Conservation (phyloP, 257 asterid species). For the Lantana camara region DNA sequence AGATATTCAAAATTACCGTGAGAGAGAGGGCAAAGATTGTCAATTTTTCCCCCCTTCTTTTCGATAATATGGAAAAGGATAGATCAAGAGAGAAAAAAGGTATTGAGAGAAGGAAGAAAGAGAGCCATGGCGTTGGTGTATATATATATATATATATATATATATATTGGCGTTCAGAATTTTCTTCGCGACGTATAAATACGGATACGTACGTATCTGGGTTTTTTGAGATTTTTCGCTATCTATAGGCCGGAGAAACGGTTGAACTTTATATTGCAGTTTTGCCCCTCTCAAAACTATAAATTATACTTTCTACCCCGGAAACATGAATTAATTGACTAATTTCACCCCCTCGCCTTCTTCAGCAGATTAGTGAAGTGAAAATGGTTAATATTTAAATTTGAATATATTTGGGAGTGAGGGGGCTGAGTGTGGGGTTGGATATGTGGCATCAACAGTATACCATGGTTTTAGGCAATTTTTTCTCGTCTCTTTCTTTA, state of each 20-base stretch:
- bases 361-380: not conserved
- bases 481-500: constrained; percentile 29
- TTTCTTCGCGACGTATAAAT: too few relatives aligned
- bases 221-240: constrained; percentile 25
- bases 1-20: constrained; percentile 16
- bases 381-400: not conserved
- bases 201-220: constrained; percentile 1
- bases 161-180: not conserved
- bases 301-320: constrained; percentile 1
- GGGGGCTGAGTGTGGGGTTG: too few relatives aligned
- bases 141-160: constrained; percentile 20
- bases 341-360: not conserved
- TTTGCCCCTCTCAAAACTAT: not conserved
- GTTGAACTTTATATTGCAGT: not conserved
- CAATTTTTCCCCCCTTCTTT: constrained; percentile 15
- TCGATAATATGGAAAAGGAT: constrained; percentile 34
- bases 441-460: constrained; percentile 22
- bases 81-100: constrained; percentile 37
- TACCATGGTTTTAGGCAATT: constrained; percentile 47
- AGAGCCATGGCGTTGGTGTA: constrained; percentile 20
- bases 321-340: not conserved
- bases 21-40: constrained; percentile 25
- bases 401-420: constrained; percentile 11
- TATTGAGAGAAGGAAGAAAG: constrained; percentile 22
- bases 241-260: not conserved